A percentile compares a stretch with the other conserved stretches of the same genome.
These are phyloP conservation scores for Sorghum bicolor DNA, from an alignment of 176 grass and related monocot species.

Conservation along the genomic window Sorghum_bicolor_NCBIv3 NC_012870.2:8227001-8227500, in stretches of 20 bases:
- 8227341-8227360: slow-evolving; percentile 18
- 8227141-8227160: neutral
- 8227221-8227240: neutral
- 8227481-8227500: neutral
- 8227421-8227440: neutral
- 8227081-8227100: slow-evolving; percentile 86
- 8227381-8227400: slow-evolving; percentile 78
- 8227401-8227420: slow-evolving; percentile 67
- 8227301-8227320: neutral
- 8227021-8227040: slow-evolving; percentile 82
- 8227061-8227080: slow-evolving; percentile 72
- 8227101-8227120: slow-evolving; percentile 10
- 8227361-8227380: slow-evolving; percentile 71
- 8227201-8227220: neutral
- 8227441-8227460: neutral
- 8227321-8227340: slow-evolving; percentile 4
- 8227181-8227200: neutral
- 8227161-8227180: neutral
- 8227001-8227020: slow-evolving; percentile 60
- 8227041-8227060: slow-evolving; percentile 69
- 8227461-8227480: neutral
- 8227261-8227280: neutral
- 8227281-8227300: neutral
- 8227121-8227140: neutral
- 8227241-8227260: neutral